Base-by-base conservation (phyloP, 257 asterid genomes). In the Solanum rostratum region DNA sequence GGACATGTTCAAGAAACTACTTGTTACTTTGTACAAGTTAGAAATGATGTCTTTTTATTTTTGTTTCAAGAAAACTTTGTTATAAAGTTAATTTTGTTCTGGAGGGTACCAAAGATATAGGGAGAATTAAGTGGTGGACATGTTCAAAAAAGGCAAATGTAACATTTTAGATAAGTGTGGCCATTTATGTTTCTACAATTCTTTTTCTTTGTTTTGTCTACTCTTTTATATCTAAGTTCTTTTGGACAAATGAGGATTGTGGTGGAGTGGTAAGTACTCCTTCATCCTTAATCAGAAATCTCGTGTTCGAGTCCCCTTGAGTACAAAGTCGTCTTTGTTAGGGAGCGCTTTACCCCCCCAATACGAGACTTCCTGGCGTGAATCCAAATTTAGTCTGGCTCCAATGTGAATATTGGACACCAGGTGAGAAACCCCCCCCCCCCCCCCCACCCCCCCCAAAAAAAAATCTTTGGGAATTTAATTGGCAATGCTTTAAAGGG, bases 1-100 rank as follows among this genome's bases (percentile, higher is more conserved):
- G 22, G 88, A 84, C 96, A 91, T 90, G 50, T 49, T 49, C 62
- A 54, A 53, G 73, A 71, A 81, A 81, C 43, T 57, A 74, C 68
- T 16, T 81, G 6, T 59, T 24, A 57, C 18, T 74, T 73, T 74
- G 59, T 74, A 45, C 16, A 49, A 78, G n/a, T 80, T 53, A 19
- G 50, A 18, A 80, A 57, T 27, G 20, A 57, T 65, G 14, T 80
- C 20, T 22, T 8, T 4, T 11, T 55, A 13, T 1, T 55, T n/a
- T n/a, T 55, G 53, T 37, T 39, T 55, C 11, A 43, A 81, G 53
- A 24, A 22, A 53, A 59, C 9, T 57, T 60, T 43, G 52, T 57
- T 39, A 57, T 57, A 81, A 81, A 55, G 24, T 33, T 57, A 20
- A 1, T 49, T n/a, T 81, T n/a, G 20, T 57, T 81, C 57, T 62